phyloP scores from a whole-genome alignment of 331 rosid species.

The Malus hybrid region DNA sequence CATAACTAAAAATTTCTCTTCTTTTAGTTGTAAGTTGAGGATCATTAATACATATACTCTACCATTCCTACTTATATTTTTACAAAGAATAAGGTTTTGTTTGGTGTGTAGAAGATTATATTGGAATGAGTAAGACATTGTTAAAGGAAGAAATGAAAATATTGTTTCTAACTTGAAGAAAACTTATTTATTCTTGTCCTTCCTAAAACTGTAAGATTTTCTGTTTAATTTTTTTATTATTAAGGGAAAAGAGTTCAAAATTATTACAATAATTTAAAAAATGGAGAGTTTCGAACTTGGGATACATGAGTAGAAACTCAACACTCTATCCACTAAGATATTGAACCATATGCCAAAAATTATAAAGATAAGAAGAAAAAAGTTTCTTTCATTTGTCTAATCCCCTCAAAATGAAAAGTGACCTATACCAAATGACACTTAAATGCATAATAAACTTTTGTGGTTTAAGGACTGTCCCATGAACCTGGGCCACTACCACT shows the following conservation, averaged over 20 bases:
- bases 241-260: too few relatives aligned
- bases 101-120: neutral
- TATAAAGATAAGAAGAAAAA: neutral
- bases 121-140: neutral
- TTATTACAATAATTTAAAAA: too few relatives aligned
- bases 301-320: too few relatives aligned
- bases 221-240: too few relatives aligned
- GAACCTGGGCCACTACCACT: neutral
- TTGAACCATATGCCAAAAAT: too few relatives aligned
- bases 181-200: neutral
- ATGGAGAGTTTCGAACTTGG: neutral
- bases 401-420: neutral
- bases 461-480: neutral
- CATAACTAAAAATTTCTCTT: neutral
- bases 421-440: neutral
- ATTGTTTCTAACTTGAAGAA: neutral
- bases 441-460: neutral
- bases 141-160: too few relatives aligned
- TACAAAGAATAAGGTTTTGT: neutral
- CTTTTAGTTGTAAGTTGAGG: too few relatives aligned
- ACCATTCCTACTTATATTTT: neutral
- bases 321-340: neutral
- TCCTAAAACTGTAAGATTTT: too few relatives aligned
- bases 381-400: neutral
- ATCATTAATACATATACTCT: too few relatives aligned